These are phyloP conservation scores for Blastobotrys arbuscula DNA, from an alignment of 1,139 yeast species.

Conservation along the genomic window DNA sequence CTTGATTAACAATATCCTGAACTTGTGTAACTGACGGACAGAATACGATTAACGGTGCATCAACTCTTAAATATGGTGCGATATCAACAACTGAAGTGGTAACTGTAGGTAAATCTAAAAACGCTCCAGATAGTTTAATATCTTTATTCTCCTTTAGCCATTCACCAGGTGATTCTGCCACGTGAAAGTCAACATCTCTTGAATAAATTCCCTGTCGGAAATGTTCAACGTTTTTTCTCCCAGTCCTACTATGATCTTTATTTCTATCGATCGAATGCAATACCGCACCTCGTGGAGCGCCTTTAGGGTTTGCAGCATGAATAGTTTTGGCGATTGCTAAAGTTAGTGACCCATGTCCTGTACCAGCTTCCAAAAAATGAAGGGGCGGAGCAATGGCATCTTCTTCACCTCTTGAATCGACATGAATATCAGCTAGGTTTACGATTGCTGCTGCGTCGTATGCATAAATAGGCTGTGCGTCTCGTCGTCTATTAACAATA, in stretches of 20 bases:
- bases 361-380: constrained; percentile 46
- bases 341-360: constrained; percentile 48
- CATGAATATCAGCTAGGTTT: constrained; percentile 41
- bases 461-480: constrained; percentile 47
- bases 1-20: constrained; percentile 30
- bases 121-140: constrained; percentile 32
- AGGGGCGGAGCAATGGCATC: constrained; percentile 19
- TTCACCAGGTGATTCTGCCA: constrained; percentile 37
- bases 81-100: constrained; percentile 33
- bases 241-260: constrained; percentile 37
- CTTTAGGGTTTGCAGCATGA: constrained; percentile 38
- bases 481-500: constrained; percentile 36
- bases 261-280: constrained; percentile 42
- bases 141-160: constrained; percentile 34
- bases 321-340: constrained; percentile 40
- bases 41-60: constrained; percentile 41
- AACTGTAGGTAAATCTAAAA: constrained; percentile 43
- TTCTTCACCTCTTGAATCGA: constrained; percentile 25
- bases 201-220: constrained; percentile 40
- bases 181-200: constrained; percentile 41
- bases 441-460: constrained; percentile 45
- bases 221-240: constrained; percentile 34
- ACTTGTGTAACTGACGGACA: constrained; percentile 46
- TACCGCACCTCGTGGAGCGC: constrained; percentile 37
- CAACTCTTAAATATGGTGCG: constrained; percentile 34